Evolutionary conservation across 306 rosid species (phyloP).

Genomic region (Castanea crenata): DNA sequence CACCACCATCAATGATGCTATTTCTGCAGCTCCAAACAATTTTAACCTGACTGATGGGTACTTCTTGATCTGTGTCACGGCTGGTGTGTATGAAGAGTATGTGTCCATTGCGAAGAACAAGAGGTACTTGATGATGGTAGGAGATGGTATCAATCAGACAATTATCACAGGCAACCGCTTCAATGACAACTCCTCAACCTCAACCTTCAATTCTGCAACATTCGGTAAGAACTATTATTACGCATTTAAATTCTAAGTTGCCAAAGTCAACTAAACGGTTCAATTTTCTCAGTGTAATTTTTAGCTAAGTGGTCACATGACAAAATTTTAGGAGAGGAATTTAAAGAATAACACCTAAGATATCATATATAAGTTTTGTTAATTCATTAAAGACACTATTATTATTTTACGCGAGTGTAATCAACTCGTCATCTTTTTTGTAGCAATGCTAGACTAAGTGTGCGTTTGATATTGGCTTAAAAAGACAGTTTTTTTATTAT

Average conservation of each 20-base stretch:
- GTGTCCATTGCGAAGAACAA: constrained; percentile 67
- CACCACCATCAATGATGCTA: constrained; percentile 73
- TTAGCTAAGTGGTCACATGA: no score
- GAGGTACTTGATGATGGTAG: constrained; percentile 69
- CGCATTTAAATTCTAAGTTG: neutral
- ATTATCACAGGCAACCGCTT: constrained; percentile 75
- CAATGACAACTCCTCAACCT: constrained; percentile 55
- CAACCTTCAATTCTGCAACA: constrained; percentile 90
- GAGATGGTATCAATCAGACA: constrained; percentile 82
- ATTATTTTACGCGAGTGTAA: no score
- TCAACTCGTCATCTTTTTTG: no score
- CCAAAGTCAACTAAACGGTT: neutral
- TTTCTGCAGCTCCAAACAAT: constrained; percentile 78
- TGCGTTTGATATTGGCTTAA: no score
- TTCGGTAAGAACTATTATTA: constrained; percentile 42
- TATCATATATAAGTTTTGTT: no score
- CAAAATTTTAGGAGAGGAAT: no score
- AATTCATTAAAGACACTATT: no score
- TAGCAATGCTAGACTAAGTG: no score
- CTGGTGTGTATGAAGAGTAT: constrained; percentile 77
- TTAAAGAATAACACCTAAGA: no score
- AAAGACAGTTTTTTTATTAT: no score
- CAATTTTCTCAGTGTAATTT: no score
- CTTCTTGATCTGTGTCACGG: constrained; percentile 73
- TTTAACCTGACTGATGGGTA: constrained; percentile 48